A percentile compares a stretch with the other conserved stretches of the same genome.
Conservation (phyloP, 306 rosid species). For the Ochetophila trinervis region DNA sequence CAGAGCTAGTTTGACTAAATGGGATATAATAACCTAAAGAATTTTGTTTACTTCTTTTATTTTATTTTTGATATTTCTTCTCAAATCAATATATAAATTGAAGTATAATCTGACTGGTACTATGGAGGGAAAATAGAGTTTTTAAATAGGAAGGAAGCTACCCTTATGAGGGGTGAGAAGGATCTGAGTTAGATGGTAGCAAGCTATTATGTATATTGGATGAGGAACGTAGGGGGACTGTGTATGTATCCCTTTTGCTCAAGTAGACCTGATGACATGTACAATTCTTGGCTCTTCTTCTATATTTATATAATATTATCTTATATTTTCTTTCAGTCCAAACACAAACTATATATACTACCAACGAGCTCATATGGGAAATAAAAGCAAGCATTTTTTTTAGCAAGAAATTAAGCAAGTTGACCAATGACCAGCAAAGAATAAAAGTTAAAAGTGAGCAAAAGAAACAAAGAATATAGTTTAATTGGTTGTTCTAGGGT, state of each 20-base stretch:
- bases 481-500: too few relatives aligned
- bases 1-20: slow-evolving; percentile 47
- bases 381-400: too few relatives aligned
- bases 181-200: slow-evolving; percentile 25
- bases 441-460: too few relatives aligned
- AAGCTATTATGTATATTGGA: slow-evolving; percentile 42
- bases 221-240: slow-evolving; percentile 33
- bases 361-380: too few relatives aligned
- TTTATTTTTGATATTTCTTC: not conserved
- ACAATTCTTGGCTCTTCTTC: slow-evolving; percentile 24
- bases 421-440: too few relatives aligned
- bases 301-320: slow-evolving; percentile 13
- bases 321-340: not conserved
- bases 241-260: slow-evolving; percentile 37
- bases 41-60: slow-evolving; percentile 26
- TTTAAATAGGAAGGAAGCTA: slow-evolving; percentile 37
- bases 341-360: too few relatives aligned
- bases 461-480: too few relatives aligned
- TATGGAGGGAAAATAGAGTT: slow-evolving; percentile 29
- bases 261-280: slow-evolving; percentile 22
- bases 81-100: slow-evolving; percentile 32
- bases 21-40: slow-evolving; percentile 24
- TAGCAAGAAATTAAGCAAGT: too few relatives aligned
- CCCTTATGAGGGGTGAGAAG: slow-evolving; percentile 6
- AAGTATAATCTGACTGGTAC: slow-evolving; percentile 45